Base-by-base conservation (phyloP, 768 basidiomycete genomes). In the Myochromella boudieri region DNA sequence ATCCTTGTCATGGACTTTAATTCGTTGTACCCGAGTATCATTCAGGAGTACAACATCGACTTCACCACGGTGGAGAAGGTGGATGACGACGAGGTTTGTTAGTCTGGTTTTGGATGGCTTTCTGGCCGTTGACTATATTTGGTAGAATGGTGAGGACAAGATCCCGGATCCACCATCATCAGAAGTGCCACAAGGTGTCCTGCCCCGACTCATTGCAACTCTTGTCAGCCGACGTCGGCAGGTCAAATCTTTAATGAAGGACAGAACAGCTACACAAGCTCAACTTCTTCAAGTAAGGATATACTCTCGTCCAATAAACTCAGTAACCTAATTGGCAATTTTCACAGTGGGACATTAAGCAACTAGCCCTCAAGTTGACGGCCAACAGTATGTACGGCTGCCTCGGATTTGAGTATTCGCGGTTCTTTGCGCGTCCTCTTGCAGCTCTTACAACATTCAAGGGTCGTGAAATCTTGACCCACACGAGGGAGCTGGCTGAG, bases 1-100 rank as follows among this genome's bases (percentile, higher is more conserved):
- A 89, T 98, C 66, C 78, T 99, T 14, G 97, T 99, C 67, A 99
- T 99, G 97, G 97, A 99, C 66, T 99, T 98, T 84, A 99, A 99
- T 68, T 97, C 94, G 51, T 76, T 99, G 46, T 99, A 99, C 63
- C 97, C 97, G 5, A 94, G 91, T 64, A 99, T 99, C 72, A 99
- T 99, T 38, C 97, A 98, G 61, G 97, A 99, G 73, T 99, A 91
- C 63, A 98, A 99, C 64, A 98, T 99, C 56, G 97, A 98, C 68
- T 98, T 98, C 60, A 98, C 97, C 8, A 99, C 97, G 0, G 85
- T 98, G 15, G 88, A 91, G 36, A 78, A 80, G 44, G 72, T 77
- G 6, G 82, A 82, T 20, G 81, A 78, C 56, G 81, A 81, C 59
- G 87, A 74, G 66, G 73, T 72, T 60, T 46, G 11, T 24, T 33